phyloP scores from a whole-genome alignment of 2,329 filamentous ascomycete species.

The Mollisia scopiformis region DNA sequence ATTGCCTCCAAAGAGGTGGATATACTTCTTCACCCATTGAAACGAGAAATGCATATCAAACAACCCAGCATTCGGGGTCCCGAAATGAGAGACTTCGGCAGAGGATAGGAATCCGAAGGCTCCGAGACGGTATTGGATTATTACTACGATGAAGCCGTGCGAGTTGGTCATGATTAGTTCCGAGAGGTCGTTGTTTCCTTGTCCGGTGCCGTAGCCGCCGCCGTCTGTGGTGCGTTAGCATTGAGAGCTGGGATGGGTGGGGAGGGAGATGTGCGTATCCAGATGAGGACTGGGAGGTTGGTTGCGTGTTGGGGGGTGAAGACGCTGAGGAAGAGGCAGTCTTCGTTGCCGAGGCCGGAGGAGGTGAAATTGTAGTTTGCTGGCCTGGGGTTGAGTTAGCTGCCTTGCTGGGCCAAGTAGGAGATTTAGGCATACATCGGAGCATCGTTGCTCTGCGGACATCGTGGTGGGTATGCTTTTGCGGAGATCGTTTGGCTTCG shows the following conservation, averaged over 20 bases:
- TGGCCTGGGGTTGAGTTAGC: background rate
- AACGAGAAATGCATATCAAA: constrained; percentile 55
- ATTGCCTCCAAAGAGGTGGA: constrained; percentile 57
- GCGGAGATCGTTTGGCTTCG: constrained; percentile 30
- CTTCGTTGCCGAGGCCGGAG: constrained; percentile 32
- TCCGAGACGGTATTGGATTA: constrained; percentile 35
- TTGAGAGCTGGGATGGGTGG: constrained; percentile 13
- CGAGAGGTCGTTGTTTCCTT: constrained; percentile 35
- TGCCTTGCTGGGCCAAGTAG: background rate
- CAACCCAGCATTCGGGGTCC: constrained; percentile 53
- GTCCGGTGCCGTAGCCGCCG: constrained; percentile 36
- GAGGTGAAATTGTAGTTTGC: constrained; percentile 15
- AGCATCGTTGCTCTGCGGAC: constrained; percentile 41
- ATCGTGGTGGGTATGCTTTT: constrained; percentile 34
- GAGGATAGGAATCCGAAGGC: constrained; percentile 38
- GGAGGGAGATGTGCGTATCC: constrained; percentile 37
- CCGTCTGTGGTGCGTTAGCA: constrained; percentile 41
- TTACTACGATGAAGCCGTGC: constrained; percentile 50
- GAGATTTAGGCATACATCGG: constrained; percentile 21
- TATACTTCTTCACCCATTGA: constrained; percentile 56
- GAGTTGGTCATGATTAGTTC: constrained; percentile 49
- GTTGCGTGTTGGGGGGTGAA: constrained; percentile 42
- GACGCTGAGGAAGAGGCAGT: constrained; percentile 42
- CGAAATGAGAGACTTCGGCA: constrained; percentile 28
- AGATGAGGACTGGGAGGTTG: constrained; percentile 42